Evolutionary conservation across 2,329 filamentous ascomycete genomes (phyloP), one percentile per base, ranked within the genome.

Genomic region (Aspergillus brasiliensis): DNA sequence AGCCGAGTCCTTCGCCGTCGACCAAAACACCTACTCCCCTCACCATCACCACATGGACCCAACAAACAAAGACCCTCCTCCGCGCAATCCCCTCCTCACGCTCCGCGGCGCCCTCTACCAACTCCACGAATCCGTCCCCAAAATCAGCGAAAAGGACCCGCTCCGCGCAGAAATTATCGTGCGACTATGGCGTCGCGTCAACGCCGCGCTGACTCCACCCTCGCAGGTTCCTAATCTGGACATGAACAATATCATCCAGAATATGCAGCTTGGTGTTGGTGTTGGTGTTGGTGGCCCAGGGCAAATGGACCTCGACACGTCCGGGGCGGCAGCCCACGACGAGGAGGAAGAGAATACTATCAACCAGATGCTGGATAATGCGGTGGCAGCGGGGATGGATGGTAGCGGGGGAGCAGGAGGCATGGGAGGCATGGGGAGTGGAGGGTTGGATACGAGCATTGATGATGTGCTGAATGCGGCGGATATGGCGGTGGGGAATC

Each of bases 111-210:
- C 74, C 1, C 69, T 82, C 2, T 66, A 68, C 21, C 62, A 77
- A 6, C 69, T 73, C 28, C 76, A 79, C 60, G 71, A 77, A 11
- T 72, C 71, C 49, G 69, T 81, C 1, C 70, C 76, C 13, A 75
- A 76, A 42, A 62, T 77, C 13, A 74, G 77, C 3, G 77, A 80
- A 57, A 78, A 75, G 53, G 78, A 81, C n/a, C 73, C 77, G 2
- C 62, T 80, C 1, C 75, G 73, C 27, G 79, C 79, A 1, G 76
- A 80, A 60, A 67, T 78, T 2, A 66, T 81, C 23, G 78, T 82
- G 11, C 78, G 80, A 1, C 69, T 82, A 17, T 72, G 76, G 59
- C 75, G 80, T 8, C 78, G 79, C 19, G 77, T 82, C 4, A 77
- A 80, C 46, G 64, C 74, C 1, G 72, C 81, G 21, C 68, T 73